phyloP scores from a whole-genome alignment of 169 alveolate species.

The Theileria annulata region DNA sequence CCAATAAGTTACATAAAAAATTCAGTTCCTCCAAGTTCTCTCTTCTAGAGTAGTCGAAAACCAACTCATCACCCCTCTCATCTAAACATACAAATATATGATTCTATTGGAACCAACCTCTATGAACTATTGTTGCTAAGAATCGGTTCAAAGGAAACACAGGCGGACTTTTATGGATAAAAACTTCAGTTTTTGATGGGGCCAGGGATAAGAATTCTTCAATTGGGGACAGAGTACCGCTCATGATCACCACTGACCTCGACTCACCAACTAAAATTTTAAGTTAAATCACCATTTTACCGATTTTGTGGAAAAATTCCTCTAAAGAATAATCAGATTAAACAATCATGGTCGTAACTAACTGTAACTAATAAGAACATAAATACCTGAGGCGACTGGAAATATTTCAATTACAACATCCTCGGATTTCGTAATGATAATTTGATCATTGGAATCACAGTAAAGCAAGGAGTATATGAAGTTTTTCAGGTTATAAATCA shows the following conservation, averaged over 20 bases:
- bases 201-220: conserved; percentile 45
- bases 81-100: conserved; percentile 7
- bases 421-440: conserved; percentile 19
- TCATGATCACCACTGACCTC: conserved; percentile 53
- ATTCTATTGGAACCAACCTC: conserved; percentile 19
- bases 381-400: conserved; percentile 37
- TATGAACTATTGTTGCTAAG: conserved; percentile 28
- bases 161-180: conserved; percentile 49
- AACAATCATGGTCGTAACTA: background rate
- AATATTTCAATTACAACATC: conserved; percentile 32
- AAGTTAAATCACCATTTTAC: background rate
- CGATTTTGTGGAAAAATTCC: conserved; percentile 33
- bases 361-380: background rate
- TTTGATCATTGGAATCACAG: conserved; percentile 31
- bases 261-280: conserved; percentile 25
- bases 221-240: conserved; percentile 66
- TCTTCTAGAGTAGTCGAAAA: conserved; percentile 41
- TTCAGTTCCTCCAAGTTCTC: conserved; percentile 23
- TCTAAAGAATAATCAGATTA: background rate
- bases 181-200: conserved; percentile 30
- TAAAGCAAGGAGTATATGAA: conserved; percentile 37
- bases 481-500: conserved; percentile 28
- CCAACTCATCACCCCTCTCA: conserved; percentile 30
- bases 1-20: conserved; percentile 39
- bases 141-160: conserved; percentile 40